Percentiles rank a stretch among this genome's conserved stretches.
Evolutionary conservation across 768 basidiomycete genomes (phyloP).

Genomic region (Tremella fuciformis): DNA sequence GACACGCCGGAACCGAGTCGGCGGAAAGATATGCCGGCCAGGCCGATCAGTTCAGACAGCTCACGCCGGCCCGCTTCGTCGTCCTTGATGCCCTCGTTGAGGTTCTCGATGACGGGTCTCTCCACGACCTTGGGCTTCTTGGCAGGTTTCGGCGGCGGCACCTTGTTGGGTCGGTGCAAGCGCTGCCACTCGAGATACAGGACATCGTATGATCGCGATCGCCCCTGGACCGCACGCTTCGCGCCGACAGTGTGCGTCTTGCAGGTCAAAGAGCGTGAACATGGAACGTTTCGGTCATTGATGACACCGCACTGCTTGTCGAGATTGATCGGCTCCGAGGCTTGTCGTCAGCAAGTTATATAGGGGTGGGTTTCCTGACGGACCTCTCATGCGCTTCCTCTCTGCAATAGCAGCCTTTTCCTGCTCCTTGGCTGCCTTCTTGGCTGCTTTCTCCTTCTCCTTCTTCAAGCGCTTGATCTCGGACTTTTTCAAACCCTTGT

Average conservation of each 20-base stretch:
- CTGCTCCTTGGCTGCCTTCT: constrained; percentile 62
- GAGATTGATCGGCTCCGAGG: constrained; percentile 69
- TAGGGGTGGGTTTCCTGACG: constrained; percentile 2
- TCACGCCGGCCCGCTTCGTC: not conserved
- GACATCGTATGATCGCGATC: constrained; percentile 77
- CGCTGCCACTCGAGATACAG: constrained; percentile 78
- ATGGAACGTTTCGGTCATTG: constrained; percentile 88
- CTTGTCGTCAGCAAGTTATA: constrained; percentile 16
- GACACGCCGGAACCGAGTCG: not conserved
- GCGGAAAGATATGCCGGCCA: not conserved
- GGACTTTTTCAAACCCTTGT: constrained; percentile 42
- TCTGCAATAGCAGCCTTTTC: constrained; percentile 60
- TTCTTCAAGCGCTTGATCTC: constrained; percentile 77
- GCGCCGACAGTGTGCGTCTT: constrained; percentile 98
- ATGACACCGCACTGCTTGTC: constrained; percentile 95
- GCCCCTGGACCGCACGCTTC: constrained; percentile 85
- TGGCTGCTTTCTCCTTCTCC: constrained; percentile 63
- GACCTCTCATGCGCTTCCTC: constrained; percentile 66
- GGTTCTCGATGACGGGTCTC: not conserved
- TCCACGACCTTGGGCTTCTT: not conserved
- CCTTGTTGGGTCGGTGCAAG: constrained; percentile 41
- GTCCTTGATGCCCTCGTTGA: not conserved
- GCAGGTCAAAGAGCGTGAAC: constrained; percentile 92
- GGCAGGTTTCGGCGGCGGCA: not conserved
- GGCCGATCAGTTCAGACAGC: not conserved